Base-by-base conservation (phyloP, 2,329 filamentous ascomycete species). In the Diplocarpon mali region DNA sequence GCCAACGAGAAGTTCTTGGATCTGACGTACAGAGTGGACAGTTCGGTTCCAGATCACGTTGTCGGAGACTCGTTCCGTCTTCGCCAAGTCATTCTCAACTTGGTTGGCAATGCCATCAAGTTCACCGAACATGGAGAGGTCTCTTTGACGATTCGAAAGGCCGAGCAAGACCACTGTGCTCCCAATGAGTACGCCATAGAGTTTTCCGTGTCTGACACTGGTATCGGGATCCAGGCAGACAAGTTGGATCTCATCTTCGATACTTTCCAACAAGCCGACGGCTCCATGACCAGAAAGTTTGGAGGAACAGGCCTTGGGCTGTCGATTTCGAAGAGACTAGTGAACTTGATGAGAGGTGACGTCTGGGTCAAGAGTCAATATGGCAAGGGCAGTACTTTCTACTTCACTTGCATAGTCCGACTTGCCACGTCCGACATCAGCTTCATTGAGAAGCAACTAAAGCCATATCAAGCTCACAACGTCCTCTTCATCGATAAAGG, bases 81-180 rank as follows among this genome's bases (percentile, higher is more conserved):
- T 45, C 80, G 90, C 51, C 92, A 98, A 66, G 94, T 98, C 57
- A 95, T 96, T 51, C 75, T 96, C 46, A 98, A 98, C 66, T 71
- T 98, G 45, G 90, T 96, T 43, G 92, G 92, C 60, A 98, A 98
- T 60, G 90, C 92, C 44, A 95, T 98, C 72, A 98, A 98, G 63
- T 98, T 98, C 64, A 96, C 92, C 2, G 90, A 96, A 65, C 83
- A 93, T 58, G 92, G 92, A 50, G 88, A 95, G 64, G 92, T 98
- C 57, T 93, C 89, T 64, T 78, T 96, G 42, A 88, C 84, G n/a
- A 95, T 96, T 56, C 80, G 81, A 58, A 72, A 80, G 66, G 71
- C 85, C 27, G 71, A 77, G 50, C 73, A 80, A 38, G 75, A 80
- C 38, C 72, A 78, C 35, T 83, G 78, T 57, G 73, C 72, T 11